Evolutionary conservation across 75 land plant genomes (phyloP), one percentile per base, ranked within the genome.

Genomic region (Selaginella moellendorffii): DNA sequence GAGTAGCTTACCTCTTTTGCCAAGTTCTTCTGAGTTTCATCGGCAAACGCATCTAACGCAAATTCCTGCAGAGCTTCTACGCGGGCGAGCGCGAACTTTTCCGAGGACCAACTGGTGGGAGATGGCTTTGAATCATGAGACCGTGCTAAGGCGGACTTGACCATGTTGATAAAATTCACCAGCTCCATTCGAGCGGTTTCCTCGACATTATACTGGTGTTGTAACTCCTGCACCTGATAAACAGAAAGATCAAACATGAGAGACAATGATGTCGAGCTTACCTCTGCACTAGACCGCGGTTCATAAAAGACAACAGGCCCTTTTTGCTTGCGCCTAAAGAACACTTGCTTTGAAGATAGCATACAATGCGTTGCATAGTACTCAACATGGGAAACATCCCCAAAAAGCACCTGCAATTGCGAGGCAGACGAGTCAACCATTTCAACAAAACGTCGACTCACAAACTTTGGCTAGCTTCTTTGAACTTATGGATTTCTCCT

Each of bases 321-420:
- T 64, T 80, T 82, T 26, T 82, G 76, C 27, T 70, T 66, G 54
- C 69, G 69, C 10, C 74, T 72, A 65, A 95, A 95, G 66, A 83
- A 89, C 18, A 88, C 69, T 25, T 87, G 91, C 80, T 86, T 83
- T 68, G 77, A 79, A 51, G 85, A 82, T 28, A 95, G 68, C 69
- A 90, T 69, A 2, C 93, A 71, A 74, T 95, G 97, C 10, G 96
- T 83, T 74, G 87, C 80, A 63, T 95, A 95, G 75, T 83, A 80
- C 67, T 90, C 88, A 18, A 82, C 64, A 46, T 90, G 81, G 9
- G 82, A 75, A 23, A 68, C 70, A 67, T 74, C 71, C 36, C 90
- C 90, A 74, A 80, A 89, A 67, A 86, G 71, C 63, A 89, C 79
- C 96, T 89, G 81, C 60, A 64, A 54, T n/a, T n/a, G n/a, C n/a